These are phyloP conservation scores for Sporothrix inflata DNA, from an alignment of 2,329 filamentous ascomycete genomes.

Conservation along the genomic window DNA sequence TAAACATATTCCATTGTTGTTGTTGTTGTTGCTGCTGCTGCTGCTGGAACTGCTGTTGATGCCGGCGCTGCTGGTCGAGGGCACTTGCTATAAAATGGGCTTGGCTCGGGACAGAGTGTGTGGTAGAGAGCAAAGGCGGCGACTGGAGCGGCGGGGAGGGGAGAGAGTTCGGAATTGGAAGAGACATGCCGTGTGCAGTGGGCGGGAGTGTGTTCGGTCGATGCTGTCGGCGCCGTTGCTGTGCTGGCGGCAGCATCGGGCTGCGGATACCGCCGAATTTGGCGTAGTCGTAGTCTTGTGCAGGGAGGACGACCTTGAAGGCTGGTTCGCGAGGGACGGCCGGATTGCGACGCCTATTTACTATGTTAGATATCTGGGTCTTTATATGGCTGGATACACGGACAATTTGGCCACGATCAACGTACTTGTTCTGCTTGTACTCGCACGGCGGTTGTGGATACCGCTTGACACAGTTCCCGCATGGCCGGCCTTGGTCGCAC, in stretches of 20 bases:
- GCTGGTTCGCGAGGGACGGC: conserved; percentile 35
- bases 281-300: conserved; percentile 19
- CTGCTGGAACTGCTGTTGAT: conserved; percentile 8
- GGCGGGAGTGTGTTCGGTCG: not conserved
- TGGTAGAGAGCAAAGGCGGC: not conserved
- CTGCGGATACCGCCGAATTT: conserved; percentile 31
- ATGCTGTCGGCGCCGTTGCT: conserved; percentile 19
- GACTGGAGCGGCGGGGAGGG: not conserved
- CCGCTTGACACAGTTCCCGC: conserved; percentile 56
- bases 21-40: conserved; percentile 23
- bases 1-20: conserved; percentile 21
- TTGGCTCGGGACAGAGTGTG: not conserved
- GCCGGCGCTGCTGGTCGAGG: not conserved
- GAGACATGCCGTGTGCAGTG: not conserved
- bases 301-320: conserved; percentile 36
- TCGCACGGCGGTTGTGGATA: conserved; percentile 57
- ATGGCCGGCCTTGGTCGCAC: conserved; percentile 60
- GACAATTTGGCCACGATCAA: not conserved
- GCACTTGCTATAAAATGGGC: not conserved
- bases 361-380: conserved; percentile 21
- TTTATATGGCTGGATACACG: not conserved
- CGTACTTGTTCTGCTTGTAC: conserved; percentile 43
- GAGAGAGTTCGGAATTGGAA: not conserved
- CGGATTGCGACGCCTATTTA: conserved; percentile 23
- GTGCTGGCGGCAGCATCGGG: conserved; percentile 32